Evolutionary conservation across 2,329 filamentous ascomycete species (phyloP).

Genomic region (Aspergillus spinulosporus): DNA sequence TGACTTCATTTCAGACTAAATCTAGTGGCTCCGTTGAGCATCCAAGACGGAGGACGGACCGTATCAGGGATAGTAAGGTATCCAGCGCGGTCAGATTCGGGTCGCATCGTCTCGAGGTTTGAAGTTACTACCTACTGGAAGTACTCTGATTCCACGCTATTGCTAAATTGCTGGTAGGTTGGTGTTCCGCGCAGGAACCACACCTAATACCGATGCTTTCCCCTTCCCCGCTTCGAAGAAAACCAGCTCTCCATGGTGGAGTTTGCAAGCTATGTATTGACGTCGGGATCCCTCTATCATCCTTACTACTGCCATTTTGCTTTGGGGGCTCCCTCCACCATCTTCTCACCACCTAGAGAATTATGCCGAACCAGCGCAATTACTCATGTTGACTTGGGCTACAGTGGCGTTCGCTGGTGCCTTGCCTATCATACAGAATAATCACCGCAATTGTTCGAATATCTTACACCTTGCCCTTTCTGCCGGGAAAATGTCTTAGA

Average conservation of each 20-base stretch:
- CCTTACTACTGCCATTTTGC: neutral
- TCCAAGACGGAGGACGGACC: slow-evolving; percentile 13
- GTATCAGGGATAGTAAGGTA: slow-evolving; percentile 7
- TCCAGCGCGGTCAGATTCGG: neutral
- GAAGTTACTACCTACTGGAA: neutral
- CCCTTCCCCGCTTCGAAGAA: too few relatives aligned
- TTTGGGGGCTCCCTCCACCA: too few relatives aligned
- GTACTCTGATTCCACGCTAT: neutral
- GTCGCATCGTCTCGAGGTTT: neutral
- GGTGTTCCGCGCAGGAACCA: too few relatives aligned
- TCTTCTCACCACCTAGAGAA: neutral
- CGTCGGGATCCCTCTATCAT: neutral
- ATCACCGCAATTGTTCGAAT: neutral
- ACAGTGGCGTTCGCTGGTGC: too few relatives aligned
- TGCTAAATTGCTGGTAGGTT: neutral
- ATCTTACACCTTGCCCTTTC: neutral
- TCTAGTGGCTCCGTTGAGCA: slow-evolving; percentile 9
- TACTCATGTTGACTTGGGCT: too few relatives aligned
- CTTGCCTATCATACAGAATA: too few relatives aligned
- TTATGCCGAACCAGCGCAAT: neutral
- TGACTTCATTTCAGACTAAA: too few relatives aligned
- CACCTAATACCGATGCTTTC: too few relatives aligned
- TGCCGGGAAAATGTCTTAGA: neutral
- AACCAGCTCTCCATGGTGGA: too few relatives aligned
- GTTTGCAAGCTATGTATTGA: too few relatives aligned